Percentiles rank a stretch among this genome's conserved stretches.
phyloP scores from a whole-genome alignment of 257 asterid genomes.

The Nicotiana paniculata region DNA sequence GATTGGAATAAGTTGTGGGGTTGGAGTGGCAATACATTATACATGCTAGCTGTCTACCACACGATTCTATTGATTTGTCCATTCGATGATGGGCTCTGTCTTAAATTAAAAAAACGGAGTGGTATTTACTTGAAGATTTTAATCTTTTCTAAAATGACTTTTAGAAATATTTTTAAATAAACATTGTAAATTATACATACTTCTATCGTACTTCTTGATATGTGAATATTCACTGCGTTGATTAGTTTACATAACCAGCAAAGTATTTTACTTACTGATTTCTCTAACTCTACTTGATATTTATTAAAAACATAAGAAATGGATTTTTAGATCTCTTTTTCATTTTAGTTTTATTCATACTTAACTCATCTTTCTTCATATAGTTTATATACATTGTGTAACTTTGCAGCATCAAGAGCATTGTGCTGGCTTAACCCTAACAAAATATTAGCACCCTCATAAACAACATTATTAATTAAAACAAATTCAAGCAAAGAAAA shows the following conservation, averaged over 20 bases:
- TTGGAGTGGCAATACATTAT: slow-evolving; percentile 5
- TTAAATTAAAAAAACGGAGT: too few species aligned
- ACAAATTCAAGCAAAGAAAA: too few species aligned
- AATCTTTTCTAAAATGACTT: not conserved
- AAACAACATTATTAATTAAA: not conserved
- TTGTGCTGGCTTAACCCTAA: not conserved
- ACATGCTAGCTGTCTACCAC: slow-evolving; percentile 48
- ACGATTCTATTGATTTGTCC: slow-evolving; percentile 26
- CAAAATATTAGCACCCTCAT: not conserved
- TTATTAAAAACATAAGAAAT: too few species aligned
- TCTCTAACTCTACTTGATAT: not conserved
- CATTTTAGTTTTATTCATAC: not conserved
- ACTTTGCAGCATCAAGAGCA: not conserved
- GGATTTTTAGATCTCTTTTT: too few species aligned
- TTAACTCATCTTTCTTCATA: not conserved
- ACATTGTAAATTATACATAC: too few species aligned
- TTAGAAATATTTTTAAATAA: not conserved
- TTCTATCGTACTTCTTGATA: not conserved
- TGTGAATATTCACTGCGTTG: not conserved
- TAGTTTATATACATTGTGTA: not conserved
- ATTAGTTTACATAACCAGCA: not conserved
- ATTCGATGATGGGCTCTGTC: not conserved
- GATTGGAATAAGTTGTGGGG: not conserved
- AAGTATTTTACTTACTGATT: not conserved
- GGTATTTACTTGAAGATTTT: too few species aligned